Percentiles rank a stretch among this genome's conserved stretches.
Evolutionary conservation across 2,329 filamentous ascomycete species (phyloP).

Genomic region (Diaporthe citrichinensis): DNA sequence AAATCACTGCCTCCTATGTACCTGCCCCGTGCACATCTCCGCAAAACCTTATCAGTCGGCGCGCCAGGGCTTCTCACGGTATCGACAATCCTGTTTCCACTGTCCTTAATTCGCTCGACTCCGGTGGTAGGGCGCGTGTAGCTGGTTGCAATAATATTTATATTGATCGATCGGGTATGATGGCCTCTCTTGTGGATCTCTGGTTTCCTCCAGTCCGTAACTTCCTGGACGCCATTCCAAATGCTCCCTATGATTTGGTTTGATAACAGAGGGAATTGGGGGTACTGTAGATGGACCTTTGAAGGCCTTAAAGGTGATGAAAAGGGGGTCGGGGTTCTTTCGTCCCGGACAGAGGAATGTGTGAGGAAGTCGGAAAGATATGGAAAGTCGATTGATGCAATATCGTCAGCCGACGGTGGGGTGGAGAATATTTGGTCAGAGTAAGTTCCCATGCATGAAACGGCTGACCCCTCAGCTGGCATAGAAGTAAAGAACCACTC

Average conservation of each 20-base stretch:
- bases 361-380: slow-evolving; percentile 6
- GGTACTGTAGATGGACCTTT: slow-evolving; percentile 3
- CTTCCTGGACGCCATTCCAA: slow-evolving; percentile 41
- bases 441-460: slow-evolving; percentile 17
- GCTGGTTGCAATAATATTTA: slow-evolving; percentile 35
- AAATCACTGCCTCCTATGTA: not conserved
- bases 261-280: slow-evolving; percentile 39
- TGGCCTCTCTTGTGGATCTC: slow-evolving; percentile 32
- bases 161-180: slow-evolving; percentile 38
- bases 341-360: slow-evolving; percentile 17
- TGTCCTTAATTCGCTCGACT: not conserved
- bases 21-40: slow-evolving; percentile 1
- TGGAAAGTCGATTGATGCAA: slow-evolving; percentile 30
- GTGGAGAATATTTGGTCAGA: slow-evolving; percentile 21
- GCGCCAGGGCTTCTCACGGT: not conserved
- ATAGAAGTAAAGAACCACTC: slow-evolving; percentile 27
- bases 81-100: not conserved
- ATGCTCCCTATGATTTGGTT: slow-evolving; percentile 40
- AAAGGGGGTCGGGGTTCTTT: slow-evolving; percentile 5
- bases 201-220: slow-evolving; percentile 25
- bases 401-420: slow-evolving; percentile 13
- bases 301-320: slow-evolving; percentile 23
- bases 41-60: not conserved
- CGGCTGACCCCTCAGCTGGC: slow-evolving; percentile 31
- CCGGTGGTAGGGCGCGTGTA: not conserved